phyloP scores from a whole-genome alignment of 768 basidiomycete genomes.

The Boletus reticuloceps region DNA sequence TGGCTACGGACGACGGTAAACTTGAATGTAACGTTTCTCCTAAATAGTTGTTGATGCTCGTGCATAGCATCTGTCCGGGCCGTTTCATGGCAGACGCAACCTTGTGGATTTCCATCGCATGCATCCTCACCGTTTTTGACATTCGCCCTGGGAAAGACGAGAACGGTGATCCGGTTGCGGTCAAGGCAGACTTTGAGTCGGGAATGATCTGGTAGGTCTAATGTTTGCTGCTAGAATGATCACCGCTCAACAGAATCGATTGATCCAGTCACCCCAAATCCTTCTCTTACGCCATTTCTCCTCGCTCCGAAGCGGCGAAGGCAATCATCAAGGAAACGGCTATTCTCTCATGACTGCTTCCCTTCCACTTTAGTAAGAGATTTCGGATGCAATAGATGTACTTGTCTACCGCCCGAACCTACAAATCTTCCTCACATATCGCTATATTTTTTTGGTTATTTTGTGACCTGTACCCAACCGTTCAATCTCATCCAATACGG shows the following conservation, averaged over 20 bases:
- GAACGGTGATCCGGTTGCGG: constrained; percentile 14
- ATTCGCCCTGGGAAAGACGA: constrained; percentile 21
- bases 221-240: background rate
- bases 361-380: background rate
- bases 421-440: constrained; percentile 7
- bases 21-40: background rate
- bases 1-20: constrained; percentile 36
- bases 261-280: constrained; percentile 28
- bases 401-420: background rate
- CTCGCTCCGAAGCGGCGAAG: constrained; percentile 29
- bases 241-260: constrained; percentile 1
- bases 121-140: constrained; percentile 28
- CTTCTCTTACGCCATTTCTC: constrained; percentile 29
- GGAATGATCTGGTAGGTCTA: constrained; percentile 31
- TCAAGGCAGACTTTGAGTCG: constrained; percentile 25
- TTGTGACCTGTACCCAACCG: constrained; percentile 66
- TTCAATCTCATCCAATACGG: constrained; percentile 71
- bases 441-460: constrained; percentile 43
- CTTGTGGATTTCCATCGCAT: constrained; percentile 35
- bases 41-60: background rate
- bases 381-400: background rate
- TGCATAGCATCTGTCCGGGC: constrained; percentile 40
- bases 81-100: constrained; percentile 42
- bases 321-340: constrained; percentile 29
- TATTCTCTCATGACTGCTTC: constrained; percentile 15